These are phyloP conservation scores for Micractinium sp. DNA, from an alignment of 139 green algal species.

Conservation along the genomic window DNA sequence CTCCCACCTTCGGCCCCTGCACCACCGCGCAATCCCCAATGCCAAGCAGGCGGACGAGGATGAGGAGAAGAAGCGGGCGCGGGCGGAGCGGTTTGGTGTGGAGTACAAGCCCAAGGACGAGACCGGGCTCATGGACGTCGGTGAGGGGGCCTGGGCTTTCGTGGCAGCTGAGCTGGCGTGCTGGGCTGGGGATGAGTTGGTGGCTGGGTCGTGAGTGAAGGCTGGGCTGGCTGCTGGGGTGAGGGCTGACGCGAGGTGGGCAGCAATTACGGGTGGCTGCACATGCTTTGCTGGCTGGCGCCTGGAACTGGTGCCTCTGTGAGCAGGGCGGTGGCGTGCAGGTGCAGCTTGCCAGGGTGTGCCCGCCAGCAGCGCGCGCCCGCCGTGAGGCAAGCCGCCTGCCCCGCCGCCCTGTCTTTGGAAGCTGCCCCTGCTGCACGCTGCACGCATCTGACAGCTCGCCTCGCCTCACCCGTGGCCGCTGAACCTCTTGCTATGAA, in stretches of 20 bases:
- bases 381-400: too few species aligned
- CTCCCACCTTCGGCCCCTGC: too few species aligned
- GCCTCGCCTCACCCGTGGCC: not conserved
- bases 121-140: constrained; percentile 71
- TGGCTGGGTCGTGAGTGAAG: not conserved
- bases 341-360: too few species aligned
- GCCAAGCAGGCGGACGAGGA: constrained; percentile 38
- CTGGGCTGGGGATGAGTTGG: not conserved
- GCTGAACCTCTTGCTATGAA: too few species aligned
- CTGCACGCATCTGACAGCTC: not conserved
- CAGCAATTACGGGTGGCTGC: too few species aligned
- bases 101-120: constrained; percentile 61
- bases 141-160: constrained; percentile 32
- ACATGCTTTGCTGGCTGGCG: too few species aligned
- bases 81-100: constrained; percentile 74
- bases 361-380: too few species aligned
- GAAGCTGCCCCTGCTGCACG: not conserved
- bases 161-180: not conserved
- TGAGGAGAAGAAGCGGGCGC: constrained; percentile 52
- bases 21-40: too few species aligned
- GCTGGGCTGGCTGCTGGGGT: not conserved
- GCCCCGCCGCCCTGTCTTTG: too few species aligned
- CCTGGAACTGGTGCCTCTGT: too few species aligned
- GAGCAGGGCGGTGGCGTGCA: too few species aligned
- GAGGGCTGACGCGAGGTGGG: too few species aligned